Percentiles rank a stretch among this genome's conserved stretches.
These are phyloP conservation scores for Ceriops zippeliana DNA, from an alignment of 345 rosid species.

Conservation along the genomic window DNA sequence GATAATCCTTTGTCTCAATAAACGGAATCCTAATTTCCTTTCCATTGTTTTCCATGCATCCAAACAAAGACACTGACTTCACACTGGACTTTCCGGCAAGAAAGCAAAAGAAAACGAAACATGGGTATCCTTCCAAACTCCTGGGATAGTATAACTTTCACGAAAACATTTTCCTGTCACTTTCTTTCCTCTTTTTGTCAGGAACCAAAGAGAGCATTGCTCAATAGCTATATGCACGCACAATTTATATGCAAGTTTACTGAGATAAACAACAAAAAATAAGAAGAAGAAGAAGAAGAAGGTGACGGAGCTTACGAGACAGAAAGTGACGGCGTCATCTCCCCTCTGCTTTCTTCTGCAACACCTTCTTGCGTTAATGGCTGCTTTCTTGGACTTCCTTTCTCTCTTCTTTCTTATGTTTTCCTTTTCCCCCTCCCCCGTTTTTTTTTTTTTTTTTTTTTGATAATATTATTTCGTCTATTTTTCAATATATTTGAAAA, in stretches of 20 bases:
- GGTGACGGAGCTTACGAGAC: slow-evolving; percentile 8
- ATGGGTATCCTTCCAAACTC: neutral
- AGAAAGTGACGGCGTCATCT: neutral
- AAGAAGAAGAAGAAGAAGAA: neutral
- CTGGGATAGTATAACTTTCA: neutral
- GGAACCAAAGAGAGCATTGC: neutral
- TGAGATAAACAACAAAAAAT: neutral
- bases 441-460: no score
- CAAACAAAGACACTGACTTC: neutral
- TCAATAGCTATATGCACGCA: neutral
- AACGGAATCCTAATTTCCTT: neutral
- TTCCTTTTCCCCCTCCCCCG: no score
- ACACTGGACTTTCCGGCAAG: neutral
- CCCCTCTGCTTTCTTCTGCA: neutral
- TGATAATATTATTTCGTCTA: no score
- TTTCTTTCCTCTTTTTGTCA: neutral
- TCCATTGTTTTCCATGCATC: slow-evolving; percentile 8
- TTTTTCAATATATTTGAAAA: neutral
- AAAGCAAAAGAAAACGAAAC: no score
- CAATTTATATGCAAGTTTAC: neutral
- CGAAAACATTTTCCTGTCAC: neutral
- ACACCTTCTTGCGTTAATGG: neutral
- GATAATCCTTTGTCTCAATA: no score
- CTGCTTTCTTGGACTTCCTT: neutral
- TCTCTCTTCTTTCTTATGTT: neutral